phyloP scores from a whole-genome alignment of 371 early-diverging fungal species.

The Basidiobolus meristosporus region DNA sequence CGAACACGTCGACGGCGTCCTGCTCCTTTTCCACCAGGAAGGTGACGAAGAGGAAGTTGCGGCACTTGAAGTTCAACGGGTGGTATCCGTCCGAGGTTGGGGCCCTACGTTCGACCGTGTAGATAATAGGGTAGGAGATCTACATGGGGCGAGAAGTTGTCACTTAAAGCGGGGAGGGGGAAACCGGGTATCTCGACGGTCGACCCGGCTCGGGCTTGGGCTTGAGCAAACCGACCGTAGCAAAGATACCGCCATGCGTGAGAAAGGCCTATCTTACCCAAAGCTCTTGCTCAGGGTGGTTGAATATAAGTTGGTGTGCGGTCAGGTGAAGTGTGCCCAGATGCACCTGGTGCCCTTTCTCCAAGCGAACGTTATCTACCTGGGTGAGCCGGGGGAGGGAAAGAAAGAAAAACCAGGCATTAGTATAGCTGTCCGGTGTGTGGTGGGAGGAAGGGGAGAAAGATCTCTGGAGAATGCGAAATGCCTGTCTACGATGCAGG shows the following conservation, averaged over 20 bases:
- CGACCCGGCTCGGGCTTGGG: no score
- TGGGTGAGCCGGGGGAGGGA: no score
- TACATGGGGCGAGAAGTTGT: no score
- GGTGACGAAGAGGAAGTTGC: conserved; percentile 59
- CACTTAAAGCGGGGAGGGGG: no score
- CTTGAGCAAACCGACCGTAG: background rate
- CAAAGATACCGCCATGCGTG: background rate
- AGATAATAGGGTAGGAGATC: conserved; percentile 74
- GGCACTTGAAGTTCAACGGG: conserved; percentile 47
- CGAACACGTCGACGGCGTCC: conserved; percentile 58
- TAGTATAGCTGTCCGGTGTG: background rate
- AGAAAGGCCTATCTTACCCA: conserved; percentile 29
- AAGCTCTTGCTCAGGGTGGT: conserved; percentile 31
- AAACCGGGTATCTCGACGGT: no score
- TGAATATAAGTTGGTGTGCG: conserved; percentile 62
- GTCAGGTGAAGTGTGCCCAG: conserved; percentile 58
- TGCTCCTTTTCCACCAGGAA: conserved; percentile 43
- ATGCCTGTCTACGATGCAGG: no score
- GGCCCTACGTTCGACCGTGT: conserved; percentile 52
- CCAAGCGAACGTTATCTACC: conserved; percentile 40
- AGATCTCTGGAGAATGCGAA: no score
- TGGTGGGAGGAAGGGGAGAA: no score
- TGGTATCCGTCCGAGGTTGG: conserved; percentile 19
- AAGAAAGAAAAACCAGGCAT: background rate
- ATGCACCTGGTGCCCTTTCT: conserved; percentile 23